Conservation (phyloP, 2,329 filamentous ascomycete species). For the Huntiella omanensis region DNA sequence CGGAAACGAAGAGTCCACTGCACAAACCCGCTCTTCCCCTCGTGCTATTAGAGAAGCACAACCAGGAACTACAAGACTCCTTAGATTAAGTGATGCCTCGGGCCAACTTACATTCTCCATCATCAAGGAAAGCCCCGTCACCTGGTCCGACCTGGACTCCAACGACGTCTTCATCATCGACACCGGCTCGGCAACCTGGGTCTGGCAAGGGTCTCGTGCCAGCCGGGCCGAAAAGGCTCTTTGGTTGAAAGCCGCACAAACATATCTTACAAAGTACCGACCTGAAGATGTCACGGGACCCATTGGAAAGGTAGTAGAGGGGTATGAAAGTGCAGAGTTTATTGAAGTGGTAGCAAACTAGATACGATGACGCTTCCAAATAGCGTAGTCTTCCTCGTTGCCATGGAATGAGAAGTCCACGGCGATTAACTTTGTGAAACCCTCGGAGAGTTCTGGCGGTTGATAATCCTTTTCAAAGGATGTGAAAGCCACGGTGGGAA, state of each 20-base stretch:
- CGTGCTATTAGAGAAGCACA: neutral
- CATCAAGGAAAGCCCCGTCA: conserved; percentile 32
- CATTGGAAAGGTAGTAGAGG: conserved; percentile 37
- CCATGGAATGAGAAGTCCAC: conserved; percentile 64
- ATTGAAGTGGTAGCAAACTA: conserved; percentile 22
- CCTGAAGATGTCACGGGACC: conserved; percentile 16
- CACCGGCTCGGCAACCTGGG: conserved; percentile 40
- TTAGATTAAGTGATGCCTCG: conserved; percentile 42
- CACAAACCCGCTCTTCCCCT: neutral
- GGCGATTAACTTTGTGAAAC: conserved; percentile 61
- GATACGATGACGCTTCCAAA: conserved; percentile 36
- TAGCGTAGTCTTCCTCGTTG: conserved; percentile 42
- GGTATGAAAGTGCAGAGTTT: conserved; percentile 35
- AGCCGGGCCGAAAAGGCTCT: conserved; percentile 37
- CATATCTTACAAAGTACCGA: conserved; percentile 25
- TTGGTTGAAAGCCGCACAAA: conserved; percentile 42
- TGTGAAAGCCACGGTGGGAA: conserved; percentile 67
- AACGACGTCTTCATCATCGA: conserved; percentile 44
- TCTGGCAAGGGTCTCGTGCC: conserved; percentile 43
- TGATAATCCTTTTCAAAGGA: conserved; percentile 56
- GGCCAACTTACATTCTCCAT: conserved; percentile 37
- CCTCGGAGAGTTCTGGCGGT: conserved; percentile 52
- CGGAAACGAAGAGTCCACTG: conserved; percentile 23
- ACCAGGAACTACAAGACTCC: conserved; percentile 17
- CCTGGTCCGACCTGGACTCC: conserved; percentile 31